Percentiles rank a stretch among this genome's conserved stretches.
phyloP scores from a whole-genome alignment of 1,284 basidiomycete species.

The Schizophyllum commune region DNA sequence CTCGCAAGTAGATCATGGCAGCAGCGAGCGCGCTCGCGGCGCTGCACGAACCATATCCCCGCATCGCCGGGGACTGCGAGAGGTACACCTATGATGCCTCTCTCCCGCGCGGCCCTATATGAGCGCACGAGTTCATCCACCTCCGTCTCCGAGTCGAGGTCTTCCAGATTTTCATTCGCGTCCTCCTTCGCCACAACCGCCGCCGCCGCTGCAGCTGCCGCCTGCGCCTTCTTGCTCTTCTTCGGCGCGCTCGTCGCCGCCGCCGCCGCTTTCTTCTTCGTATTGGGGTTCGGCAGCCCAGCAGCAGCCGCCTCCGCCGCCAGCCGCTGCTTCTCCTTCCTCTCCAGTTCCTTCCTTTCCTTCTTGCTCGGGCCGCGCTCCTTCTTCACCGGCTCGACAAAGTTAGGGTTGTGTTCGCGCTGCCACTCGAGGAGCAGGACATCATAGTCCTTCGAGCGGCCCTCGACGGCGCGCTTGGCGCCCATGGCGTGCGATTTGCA shows the following conservation, averaged over 20 bases:
- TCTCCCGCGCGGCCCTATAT: constrained; percentile 36
- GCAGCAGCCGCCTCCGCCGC: constrained; percentile 58
- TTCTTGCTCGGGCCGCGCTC: constrained; percentile 78
- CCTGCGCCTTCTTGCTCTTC: constrained; percentile 43
- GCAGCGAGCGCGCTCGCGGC: constrained; percentile 63
- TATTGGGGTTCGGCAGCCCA: constrained; percentile 37
- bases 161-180: constrained; percentile 67
- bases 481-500: constrained; percentile 99
- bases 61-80: constrained; percentile 46
- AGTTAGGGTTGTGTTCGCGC: constrained; percentile 86
- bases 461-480: constrained; percentile 87
- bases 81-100: constrained; percentile 48
- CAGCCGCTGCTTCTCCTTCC: constrained; percentile 65
- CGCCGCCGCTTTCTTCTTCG: constrained; percentile 24
- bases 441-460: constrained; percentile 83
- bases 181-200: constrained; percentile 44
- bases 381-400: constrained; percentile 84
- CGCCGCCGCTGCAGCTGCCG: constrained; percentile 33
- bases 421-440: constrained; percentile 91
- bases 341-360: constrained; percentile 79
- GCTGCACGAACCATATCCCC: constrained; percentile 68
- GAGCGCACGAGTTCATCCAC: constrained; percentile 43
- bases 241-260: constrained; percentile 32
- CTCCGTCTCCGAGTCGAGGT: constrained; percentile 73
- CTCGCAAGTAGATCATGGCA: constrained; percentile 59